Evolutionary conservation across 2,329 filamentous ascomycete genomes (phyloP).

Genomic region (Lasiodiplodia citricola): DNA sequence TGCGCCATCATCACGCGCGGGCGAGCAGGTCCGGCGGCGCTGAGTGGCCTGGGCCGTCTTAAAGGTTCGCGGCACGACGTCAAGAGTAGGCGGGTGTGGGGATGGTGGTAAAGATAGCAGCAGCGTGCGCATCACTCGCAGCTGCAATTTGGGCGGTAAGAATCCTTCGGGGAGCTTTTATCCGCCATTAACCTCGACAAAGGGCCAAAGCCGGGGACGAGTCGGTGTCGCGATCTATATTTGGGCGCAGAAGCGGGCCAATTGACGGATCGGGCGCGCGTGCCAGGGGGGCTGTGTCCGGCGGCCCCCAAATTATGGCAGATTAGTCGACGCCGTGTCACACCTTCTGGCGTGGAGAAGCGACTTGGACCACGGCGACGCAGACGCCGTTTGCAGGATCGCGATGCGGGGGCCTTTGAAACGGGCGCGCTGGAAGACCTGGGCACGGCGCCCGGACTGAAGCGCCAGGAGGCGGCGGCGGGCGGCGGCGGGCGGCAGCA

Average conservation of each 20-base stretch:
- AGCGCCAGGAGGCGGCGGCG: too few relatives aligned
- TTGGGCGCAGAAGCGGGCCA: conserved; percentile 15
- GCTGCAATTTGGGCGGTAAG: conserved; percentile 18
- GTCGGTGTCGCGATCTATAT: conserved; percentile 16
- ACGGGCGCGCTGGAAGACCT: conserved; percentile 4
- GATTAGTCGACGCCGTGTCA: conserved; percentile 11
- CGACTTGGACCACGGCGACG: not conserved
- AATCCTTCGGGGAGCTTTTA: conserved; percentile 24
- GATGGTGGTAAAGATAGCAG: conserved; percentile 2
- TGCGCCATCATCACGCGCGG: conserved; percentile 1
- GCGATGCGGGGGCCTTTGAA: conserved; percentile 13
- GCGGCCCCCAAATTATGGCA: conserved; percentile 16
- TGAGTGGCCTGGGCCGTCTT: conserved; percentile 3
- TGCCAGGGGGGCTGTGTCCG: not conserved
- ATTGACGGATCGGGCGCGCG: conserved; percentile 3
- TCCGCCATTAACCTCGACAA: conserved; percentile 14
- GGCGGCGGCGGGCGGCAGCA: too few relatives aligned
- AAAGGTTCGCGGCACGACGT: not conserved
- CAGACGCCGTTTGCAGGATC: conserved; percentile 12
- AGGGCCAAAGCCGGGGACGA: not conserved
- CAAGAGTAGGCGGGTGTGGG: not conserved
- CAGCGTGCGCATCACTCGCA: not conserved
- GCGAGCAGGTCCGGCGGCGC: conserved; percentile 1
- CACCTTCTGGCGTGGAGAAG: conserved; percentile 10
- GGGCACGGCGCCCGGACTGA: not conserved